Evolutionary conservation across 257 asterid genomes (phyloP).

Genomic region (Fraxinus pennsylvanica): DNA sequence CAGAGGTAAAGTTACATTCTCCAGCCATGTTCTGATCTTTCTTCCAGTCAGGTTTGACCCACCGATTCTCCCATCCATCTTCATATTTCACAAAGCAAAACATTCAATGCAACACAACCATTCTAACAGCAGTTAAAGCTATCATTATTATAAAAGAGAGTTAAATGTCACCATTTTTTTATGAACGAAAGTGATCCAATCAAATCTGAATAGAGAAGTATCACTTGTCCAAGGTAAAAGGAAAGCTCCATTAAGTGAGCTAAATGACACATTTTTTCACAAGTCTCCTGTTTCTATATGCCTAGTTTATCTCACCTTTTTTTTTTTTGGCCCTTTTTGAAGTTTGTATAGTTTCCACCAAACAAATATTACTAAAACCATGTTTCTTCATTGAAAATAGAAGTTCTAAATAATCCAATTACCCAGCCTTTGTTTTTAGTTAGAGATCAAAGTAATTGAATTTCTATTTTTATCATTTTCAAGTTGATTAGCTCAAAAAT

Average conservation of each 20-base stretch:
- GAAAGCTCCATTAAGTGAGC: constrained; percentile 7
- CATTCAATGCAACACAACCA: constrained; percentile 19
- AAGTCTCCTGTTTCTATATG: constrained; percentile 2
- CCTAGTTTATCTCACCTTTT: background rate
- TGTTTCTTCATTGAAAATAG: background rate
- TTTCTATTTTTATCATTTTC: too few species aligned
- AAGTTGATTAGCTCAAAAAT: too few species aligned
- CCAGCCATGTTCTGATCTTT: constrained; percentile 90
- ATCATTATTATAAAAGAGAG: background rate
- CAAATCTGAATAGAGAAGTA: constrained; percentile 13
- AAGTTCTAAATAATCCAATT: background rate
- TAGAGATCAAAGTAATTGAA: too few species aligned
- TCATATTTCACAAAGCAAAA: constrained; percentile 12
- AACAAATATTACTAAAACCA: background rate
- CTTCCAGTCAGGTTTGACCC: constrained; percentile 99
- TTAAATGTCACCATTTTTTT: background rate
- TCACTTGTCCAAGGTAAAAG: background rate
- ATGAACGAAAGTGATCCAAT: background rate
- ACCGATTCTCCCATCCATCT: constrained; percentile 92
- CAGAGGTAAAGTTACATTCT: constrained; percentile 95
- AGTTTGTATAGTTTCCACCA: background rate
- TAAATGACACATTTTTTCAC: background rate
- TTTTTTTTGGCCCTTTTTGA: too few species aligned
- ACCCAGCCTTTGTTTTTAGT: background rate
- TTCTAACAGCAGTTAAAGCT: background rate